These are phyloP conservation scores for Rhynchospora breviuscula DNA, from an alignment of 176 grass and related monocot species.

Conservation along the genomic window DNA sequence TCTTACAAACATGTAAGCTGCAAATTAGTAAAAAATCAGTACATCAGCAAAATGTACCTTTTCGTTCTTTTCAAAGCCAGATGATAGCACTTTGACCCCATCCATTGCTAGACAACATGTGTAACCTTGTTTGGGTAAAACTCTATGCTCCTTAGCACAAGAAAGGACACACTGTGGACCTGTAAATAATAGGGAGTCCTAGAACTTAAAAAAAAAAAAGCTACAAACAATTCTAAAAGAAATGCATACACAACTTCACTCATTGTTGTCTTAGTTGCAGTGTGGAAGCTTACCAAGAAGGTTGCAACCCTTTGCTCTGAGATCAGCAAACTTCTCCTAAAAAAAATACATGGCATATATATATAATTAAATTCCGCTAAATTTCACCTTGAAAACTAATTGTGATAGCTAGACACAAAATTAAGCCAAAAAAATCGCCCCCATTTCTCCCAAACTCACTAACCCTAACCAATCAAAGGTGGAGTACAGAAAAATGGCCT, in stretches of 20 bases:
- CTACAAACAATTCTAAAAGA: slow-evolving; percentile 4
- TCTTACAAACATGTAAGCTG: slow-evolving; percentile 11
- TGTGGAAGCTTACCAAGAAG: slow-evolving; percentile 53
- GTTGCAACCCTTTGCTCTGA: slow-evolving; percentile 67
- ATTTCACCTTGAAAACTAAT: not conserved
- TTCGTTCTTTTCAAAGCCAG: slow-evolving; percentile 80
- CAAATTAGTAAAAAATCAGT: not conserved
- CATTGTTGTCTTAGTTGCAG: not conserved
- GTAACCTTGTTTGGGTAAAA: slow-evolving; percentile 88
- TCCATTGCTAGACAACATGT: slow-evolving; percentile 99
- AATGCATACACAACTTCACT: not conserved
- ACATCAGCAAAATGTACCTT: slow-evolving; percentile 42
- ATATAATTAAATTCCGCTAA: not conserved
- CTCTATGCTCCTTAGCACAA: slow-evolving; percentile 77
- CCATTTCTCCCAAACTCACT: not conserved
- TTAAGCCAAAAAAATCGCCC: not conserved
- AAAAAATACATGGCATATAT: slow-evolving; percentile 2
- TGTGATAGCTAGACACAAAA: not conserved
- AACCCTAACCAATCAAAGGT: not conserved
- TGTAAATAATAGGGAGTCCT: slow-evolving; percentile 25
- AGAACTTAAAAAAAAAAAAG: not conserved
- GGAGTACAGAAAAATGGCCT: not conserved
- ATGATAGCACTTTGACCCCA: slow-evolving; percentile 70
- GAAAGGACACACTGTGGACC: slow-evolving; percentile 85
- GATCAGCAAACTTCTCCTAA: slow-evolving; percentile 83